A percentile compares a stretch with the other conserved stretches of the same genome.
Conservation (phyloP, 441 rosid genomes). For the Gossypium gossypioides region DNA sequence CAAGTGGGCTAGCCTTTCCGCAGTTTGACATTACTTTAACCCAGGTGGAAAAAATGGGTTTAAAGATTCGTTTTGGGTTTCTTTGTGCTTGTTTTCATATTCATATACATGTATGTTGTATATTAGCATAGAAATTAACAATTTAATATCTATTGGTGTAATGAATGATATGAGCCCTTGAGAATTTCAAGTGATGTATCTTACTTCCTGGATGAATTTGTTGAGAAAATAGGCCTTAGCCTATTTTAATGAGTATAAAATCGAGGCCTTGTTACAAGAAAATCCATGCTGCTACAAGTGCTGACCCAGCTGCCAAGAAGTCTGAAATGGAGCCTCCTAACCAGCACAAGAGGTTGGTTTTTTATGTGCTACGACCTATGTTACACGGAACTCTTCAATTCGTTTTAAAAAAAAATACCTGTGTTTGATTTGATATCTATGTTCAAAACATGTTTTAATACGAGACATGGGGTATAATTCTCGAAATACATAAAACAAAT, state of each 20-base stretch:
- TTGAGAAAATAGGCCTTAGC: background rate
- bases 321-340: background rate
- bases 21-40: conserved; percentile 27
- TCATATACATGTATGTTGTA: conserved; percentile 17
- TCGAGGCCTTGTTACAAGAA: background rate
- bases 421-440: background rate
- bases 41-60: background rate
- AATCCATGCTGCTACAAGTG: background rate
- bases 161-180: background rate
- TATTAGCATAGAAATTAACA: conserved; percentile 10
- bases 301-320: background rate
- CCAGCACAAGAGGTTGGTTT: background rate
- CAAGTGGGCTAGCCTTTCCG: conserved; percentile 84
- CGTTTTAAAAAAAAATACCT: background rate
- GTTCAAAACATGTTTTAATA: background rate
- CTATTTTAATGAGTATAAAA: background rate
- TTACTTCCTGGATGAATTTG: conserved; percentile 23
- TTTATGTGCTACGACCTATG: background rate
- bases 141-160: conserved; percentile 13
- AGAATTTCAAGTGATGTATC: background rate
- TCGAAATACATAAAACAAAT: no score
- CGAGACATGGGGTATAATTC: background rate
- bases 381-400: background rate
- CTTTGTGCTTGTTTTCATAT: conserved; percentile 1
- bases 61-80: conserved; percentile 12